Evolutionary conservation across 345 rosid species (phyloP), one percentile per base, ranked within the genome.

Genomic region (Moringa oleifera): DNA sequence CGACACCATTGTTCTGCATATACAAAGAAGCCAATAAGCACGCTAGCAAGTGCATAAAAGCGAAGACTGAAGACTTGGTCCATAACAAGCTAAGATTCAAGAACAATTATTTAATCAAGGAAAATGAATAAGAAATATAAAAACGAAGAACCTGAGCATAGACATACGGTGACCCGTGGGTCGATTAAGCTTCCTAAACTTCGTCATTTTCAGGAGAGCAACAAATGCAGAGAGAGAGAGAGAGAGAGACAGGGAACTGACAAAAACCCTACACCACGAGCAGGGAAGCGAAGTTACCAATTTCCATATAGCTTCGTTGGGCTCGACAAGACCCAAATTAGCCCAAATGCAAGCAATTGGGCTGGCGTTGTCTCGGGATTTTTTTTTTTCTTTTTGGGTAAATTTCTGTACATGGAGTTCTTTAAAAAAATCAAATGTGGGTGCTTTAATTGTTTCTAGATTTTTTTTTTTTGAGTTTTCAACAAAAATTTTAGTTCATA

Each of bases 1-100:
- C n/a, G 98, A 93, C 23, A 88, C 98, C 96, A 93, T 77, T 37
- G 96, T 90, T 73, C 98, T 90, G 78, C 20, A 24, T 58, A 50
- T 6, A 62, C 0, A 55, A 23, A 50, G 23, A 49, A 28, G 2
- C 4, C n/a, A 0, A 36, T 46, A 6, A 57, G 56, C 25, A 50
- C 50, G 37, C 17, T 5, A 41, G 12, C 17, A 41, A 4, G 47
- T 41, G n/a, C n/a, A 41, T 9, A 5, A 41, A 11, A 41, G 12
- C 6, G 47, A 41, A 41, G 2, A 41, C 1, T 4, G 6, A 33
- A 11, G 5, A 33, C 37, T 33, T 33, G 5, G 6, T 33, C 37
- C 37, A 33, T 5, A 41, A 5, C 47, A 41, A 41, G 17, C 47
- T 15, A 41, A 41, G 6, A 11, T 41, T 41, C 33, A 8, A 22